phyloP scores from a whole-genome alignment of 164 flowering plant species.

The Tinospora cordifolia region DNA sequence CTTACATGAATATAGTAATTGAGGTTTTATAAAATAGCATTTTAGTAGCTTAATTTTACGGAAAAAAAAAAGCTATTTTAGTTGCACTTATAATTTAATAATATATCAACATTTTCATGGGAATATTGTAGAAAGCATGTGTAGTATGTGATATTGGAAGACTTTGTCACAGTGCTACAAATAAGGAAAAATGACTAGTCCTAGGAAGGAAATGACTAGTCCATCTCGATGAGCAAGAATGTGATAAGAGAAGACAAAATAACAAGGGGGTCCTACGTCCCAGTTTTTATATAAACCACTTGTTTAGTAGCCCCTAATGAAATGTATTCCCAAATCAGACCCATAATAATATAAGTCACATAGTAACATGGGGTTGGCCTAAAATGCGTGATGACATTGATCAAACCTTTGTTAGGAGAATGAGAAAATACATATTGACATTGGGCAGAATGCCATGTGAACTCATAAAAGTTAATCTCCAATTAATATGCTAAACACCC shows the following conservation, averaged over 20 bases:
- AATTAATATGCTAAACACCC: background rate
- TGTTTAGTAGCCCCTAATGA: background rate
- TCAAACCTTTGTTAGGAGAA: background rate
- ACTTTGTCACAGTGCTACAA: background rate
- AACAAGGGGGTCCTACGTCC: background rate
- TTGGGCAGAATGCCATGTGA: background rate
- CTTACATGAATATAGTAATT: no score
- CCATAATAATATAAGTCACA: background rate
- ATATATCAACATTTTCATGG: no score
- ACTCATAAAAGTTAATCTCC: conserved; percentile 1
- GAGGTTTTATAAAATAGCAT: no score
- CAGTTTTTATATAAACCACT: background rate
- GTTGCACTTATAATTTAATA: no score
- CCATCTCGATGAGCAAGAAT: background rate
- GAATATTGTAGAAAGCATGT: no score
- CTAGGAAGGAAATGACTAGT: no score
- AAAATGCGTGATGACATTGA: no score
- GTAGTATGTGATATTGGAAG: background rate
- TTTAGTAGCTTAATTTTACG: no score
- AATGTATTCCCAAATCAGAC: background rate
- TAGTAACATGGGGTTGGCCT: background rate
- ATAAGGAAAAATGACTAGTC: background rate
- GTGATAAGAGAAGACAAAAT: background rate
- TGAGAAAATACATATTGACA: background rate
- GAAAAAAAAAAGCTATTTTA: no score